Evolutionary conservation across 208 protist genomes (phyloP).

Genomic region (Leishmania braziliensis): DNA sequence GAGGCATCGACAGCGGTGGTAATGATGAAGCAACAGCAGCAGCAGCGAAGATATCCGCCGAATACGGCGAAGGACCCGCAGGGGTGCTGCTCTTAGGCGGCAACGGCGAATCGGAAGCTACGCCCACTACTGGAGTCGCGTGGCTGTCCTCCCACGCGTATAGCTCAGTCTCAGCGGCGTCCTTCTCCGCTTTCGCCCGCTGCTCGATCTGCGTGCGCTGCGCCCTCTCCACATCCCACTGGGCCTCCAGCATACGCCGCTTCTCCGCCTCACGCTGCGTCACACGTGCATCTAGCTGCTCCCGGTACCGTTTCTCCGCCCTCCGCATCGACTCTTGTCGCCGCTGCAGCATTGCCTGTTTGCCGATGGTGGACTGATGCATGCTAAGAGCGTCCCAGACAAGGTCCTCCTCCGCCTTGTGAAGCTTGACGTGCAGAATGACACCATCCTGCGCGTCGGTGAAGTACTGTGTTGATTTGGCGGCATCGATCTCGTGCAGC

Average conservation of each 20-base stretch:
- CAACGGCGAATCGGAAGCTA: background rate
- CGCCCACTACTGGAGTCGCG: constrained; percentile 1
- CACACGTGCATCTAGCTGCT: constrained; percentile 62
- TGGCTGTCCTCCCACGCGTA: constrained; percentile 72
- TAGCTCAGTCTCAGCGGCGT: constrained; percentile 67
- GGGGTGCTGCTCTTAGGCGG: background rate
- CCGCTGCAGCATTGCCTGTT: constrained; percentile 59
- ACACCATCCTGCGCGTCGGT: constrained; percentile 23
- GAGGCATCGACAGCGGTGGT: background rate
- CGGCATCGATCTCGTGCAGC: constrained; percentile 64
- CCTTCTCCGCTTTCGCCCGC: constrained; percentile 66
- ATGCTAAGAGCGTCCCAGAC: constrained; percentile 75
- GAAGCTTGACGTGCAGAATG: constrained; percentile 63
- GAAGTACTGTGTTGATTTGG: constrained; percentile 63
- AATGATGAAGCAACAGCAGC: background rate
- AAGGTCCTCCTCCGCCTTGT: constrained; percentile 48
- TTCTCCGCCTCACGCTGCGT: constrained; percentile 76
- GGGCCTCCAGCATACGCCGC: constrained; percentile 84
- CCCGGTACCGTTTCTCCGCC: constrained; percentile 76
- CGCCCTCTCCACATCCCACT: constrained; percentile 90
- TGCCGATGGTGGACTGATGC: constrained; percentile 23
- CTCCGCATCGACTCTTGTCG: constrained; percentile 63
- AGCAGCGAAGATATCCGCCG: constrained; percentile 21
- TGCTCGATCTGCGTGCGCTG: constrained; percentile 81
- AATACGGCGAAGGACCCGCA: constrained; percentile 14